Evolutionary conservation across 345 rosid genomes (phyloP), one percentile per base, ranked within the genome.

Genomic region (Geranium rotundifolium): DNA sequence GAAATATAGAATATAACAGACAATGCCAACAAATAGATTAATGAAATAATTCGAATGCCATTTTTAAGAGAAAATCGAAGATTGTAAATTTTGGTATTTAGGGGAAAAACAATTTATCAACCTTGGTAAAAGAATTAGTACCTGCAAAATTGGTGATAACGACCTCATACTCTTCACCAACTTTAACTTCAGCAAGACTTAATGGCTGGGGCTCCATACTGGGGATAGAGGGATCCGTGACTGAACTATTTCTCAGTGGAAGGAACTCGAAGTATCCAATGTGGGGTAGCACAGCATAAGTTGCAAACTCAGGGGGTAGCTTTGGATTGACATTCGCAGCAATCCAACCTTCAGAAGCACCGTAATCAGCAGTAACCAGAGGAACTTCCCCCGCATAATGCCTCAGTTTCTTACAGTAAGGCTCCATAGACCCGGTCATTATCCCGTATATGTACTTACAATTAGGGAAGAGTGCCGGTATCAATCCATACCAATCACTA

Each of bases 371-470:
- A 60, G 88, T 83, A 73, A 90, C 19, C 67, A 95, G 80, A 46
- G 95, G 91, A 56, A 90, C 54, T 16, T 83, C 83, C 17, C 90
- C 93, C 0, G 95, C 95, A 56, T 88, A 90, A 75, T 86, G 97
- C 79, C 97, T 88, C 71, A 90, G 39, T 72, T 85, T 90, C 39
- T 78, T 79, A 74, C 83, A 64, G 60, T 87, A 95, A 10, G 89
- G 96, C 78, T 86, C 90, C 97, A 95, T 95, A 6, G 95, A 87
- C 59, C 99, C 99, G 0, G 99, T 95, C 97, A 95, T 85, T 73
- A 95, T 90, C 76, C 95, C 99, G 59, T 87, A 90, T 17, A 95
- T 70, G 72, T 88, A 95, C 76, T 90, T 88, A 0, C 78, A 96
- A 4, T 88, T 88, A 1, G 96, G 99, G 55, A 95, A 95, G 9